Evolutionary conservation across 2,329 filamentous ascomycete genomes (phyloP), one percentile per base, ranked within the genome.

Genomic region (Zalaria sp.): DNA sequence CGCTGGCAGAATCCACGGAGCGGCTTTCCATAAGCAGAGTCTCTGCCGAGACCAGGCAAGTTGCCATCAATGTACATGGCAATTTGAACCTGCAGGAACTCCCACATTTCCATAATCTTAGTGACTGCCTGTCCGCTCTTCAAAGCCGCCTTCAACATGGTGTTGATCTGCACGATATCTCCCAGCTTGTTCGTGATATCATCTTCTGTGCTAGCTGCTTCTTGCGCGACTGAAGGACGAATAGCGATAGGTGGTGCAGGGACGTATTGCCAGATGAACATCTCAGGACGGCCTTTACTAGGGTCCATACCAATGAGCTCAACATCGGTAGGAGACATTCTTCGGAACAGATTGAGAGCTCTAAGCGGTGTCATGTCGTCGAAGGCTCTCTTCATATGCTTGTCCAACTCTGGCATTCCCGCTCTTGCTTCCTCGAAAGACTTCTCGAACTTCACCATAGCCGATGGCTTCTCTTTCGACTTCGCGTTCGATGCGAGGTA

Each of bases 1-100:
- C 91, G 79, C 62, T 96, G 91, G 47, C 89, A 94, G 57, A 98
- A 93, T 11, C 91, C 91, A 52, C 91, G 77, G 53, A 91, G 93
- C 1, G 83, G 76, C 60, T 93, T 95, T 44, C 86, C 84, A 46
- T 87, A 81, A 5, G 86, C 84, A 8, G 81, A 81, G 53, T 93
- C 86, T 52, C 88, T 81, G 26, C 55, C 55, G n/a, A 98, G 72
- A 27, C 89, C 89, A 0, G 91, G 91, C 2, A 93, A 80, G 53
- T 95, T 88, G 48, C 88, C 94, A 66, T 98, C 96, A 60, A 98
- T 89, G 59, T 98, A 96, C 72, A 96, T 87, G 46, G 89, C 91
- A 46, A 96, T 83, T 55, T 96, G 88, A 5, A 94, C 73, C 56
- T 96, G 89, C 46, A 98, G 68, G 54, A 89, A 96, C 57, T 98